Evolutionary conservation across 2,329 filamentous ascomycete genomes (phyloP), one percentile per base, ranked within the genome.

Genomic region (Colletotrichum lini): DNA sequence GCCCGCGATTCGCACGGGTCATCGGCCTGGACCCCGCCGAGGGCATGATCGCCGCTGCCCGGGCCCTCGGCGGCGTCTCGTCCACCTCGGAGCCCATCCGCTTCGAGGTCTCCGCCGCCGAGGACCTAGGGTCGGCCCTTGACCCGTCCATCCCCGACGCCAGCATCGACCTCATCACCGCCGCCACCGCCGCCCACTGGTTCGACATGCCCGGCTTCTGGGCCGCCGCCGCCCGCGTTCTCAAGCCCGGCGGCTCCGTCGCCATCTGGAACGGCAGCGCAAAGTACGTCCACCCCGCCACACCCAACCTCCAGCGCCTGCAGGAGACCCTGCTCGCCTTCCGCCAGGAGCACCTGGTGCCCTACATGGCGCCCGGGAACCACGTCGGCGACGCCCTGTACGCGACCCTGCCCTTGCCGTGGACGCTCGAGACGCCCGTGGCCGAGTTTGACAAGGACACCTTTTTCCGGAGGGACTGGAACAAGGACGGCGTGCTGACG

Each of bases 181-280:
- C 84, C 10, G 85, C 85, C 0, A 87, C 82, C 3, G 84, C 86
- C 0, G 86, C 86, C 0, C 89, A 90, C 76, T 90, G 88, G 88
- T 89, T 90, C 78, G 82, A 90, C 73, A 84, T 89, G 82, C 73
- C 79, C 0, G 65, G 66, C 0, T 90, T 90, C 78, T 90, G 86
- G 83, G 58, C 72, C 3, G 77, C 79, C 0, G 88, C 87, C 0
- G 84, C 84, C 0, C 78, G 79, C 15, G 78, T 86, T 1, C 78
- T 90, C 8, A 84, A 82, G 72, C 85, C 87, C 0, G 85, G 84
- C n/a, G 88, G 88, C 26, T 89, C 82, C 3, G 84, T 90, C 0
- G 87, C 87, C 0, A 66, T 90, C 1, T 90, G 87, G 86, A 79
- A 79, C 0, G 78, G 76, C 3, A 81, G 80, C 7, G 70, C 74